Percentiles rank a stretch among this genome's conserved stretches.
Conservation (phyloP, 192 early-diverging fungal genomes). For the Coemansia biformis region DNA sequence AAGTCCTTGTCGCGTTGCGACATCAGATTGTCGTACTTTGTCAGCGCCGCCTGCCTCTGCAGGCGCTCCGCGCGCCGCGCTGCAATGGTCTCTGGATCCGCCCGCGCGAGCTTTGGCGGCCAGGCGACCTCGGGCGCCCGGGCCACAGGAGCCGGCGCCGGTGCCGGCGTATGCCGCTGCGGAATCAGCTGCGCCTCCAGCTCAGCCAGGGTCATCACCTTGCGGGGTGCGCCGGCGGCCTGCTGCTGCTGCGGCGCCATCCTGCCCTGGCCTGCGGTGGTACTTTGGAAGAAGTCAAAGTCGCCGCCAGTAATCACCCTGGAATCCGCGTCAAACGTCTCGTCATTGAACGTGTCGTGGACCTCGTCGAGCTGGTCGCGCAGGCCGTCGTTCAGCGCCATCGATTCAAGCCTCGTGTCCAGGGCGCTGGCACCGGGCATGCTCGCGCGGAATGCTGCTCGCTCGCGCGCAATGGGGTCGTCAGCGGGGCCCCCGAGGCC, state of each 20-base stretch:
- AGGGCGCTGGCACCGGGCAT: constrained; percentile 36
- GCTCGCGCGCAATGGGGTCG: constrained; percentile 38
- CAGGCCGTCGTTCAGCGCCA: constrained; percentile 54
- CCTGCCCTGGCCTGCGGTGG: too few relatives aligned
- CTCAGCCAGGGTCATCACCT: constrained; percentile 64
- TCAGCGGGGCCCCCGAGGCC: constrained; percentile 18
- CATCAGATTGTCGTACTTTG: constrained; percentile 86
- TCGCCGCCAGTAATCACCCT: constrained; percentile 42
- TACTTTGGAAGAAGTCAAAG: constrained; percentile 69
- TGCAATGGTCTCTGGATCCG: constrained; percentile 26
- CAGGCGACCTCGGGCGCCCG: too few relatives aligned
- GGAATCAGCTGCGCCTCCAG: constrained; percentile 58
- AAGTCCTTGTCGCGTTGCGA: constrained; percentile 89
- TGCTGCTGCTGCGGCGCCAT: constrained; percentile 3
- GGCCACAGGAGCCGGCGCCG: not conserved
- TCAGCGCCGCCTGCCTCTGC: constrained; percentile 49
- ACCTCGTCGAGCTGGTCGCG: constrained; percentile 60
- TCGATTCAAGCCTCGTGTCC: constrained; percentile 57
- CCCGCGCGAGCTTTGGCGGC: constrained; percentile 2
- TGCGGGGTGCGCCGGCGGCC: constrained; percentile 10
- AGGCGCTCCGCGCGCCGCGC: constrained; percentile 28
- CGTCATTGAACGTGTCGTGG: constrained; percentile 65
- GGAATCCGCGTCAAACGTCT: constrained; percentile 61
- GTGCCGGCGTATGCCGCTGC: constrained; percentile 7
- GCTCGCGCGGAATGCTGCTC: constrained; percentile 8